Base-by-base conservation (phyloP, 306 rosid species). In the Rubus idaeus region DNA sequence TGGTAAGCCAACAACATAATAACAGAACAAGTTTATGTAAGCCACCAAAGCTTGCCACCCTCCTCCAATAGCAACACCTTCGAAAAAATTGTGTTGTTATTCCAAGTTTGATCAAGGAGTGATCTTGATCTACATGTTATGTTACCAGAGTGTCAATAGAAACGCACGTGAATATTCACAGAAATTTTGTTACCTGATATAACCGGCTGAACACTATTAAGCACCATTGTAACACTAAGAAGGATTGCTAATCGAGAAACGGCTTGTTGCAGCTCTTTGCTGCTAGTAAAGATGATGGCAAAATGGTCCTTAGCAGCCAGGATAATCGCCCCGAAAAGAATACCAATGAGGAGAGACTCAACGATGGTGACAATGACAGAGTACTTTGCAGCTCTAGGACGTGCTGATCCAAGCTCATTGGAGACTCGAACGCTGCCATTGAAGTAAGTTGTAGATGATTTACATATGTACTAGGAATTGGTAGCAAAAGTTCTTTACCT, bases 31-130 rank as follows among this genome's bases (percentile, higher is more conserved):
- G 83, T 94, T 94, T 70, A 94, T 91, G 66, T 87, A 94, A 79
- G 98, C 98, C 71, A 94, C 98, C 77, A 94, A 78, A 61, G 87
- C 94, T 75, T 94, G 98, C 97, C 98, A 94, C 17, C 98, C 97
- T 83, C 97, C 98, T 86, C 98, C 98, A 41, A 94, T 89, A 52
- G 98, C 98, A 77, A 94, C 96, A 67, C 98, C 98, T 93, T 85
- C 55, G 21, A 79, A 69, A 30, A 70, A 61, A 4, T 1, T 14
- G 6, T 45, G 4, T 53, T 74, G 45, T 44, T 14, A 57, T 65
- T n/a, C 35, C 77, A 44, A 23, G 77, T 23, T 44, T 8, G 35
- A 56, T 57, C 64, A 1, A n/a, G 8, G 65, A 56, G 45, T 73
- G 10, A 5, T 73, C 7, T 13, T 2, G 35, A 30, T 30, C 50